These are phyloP conservation scores for Alternaria triticimaculans DNA, from an alignment of 2,329 filamentous ascomycete species.

Conservation along the genomic window DNA sequence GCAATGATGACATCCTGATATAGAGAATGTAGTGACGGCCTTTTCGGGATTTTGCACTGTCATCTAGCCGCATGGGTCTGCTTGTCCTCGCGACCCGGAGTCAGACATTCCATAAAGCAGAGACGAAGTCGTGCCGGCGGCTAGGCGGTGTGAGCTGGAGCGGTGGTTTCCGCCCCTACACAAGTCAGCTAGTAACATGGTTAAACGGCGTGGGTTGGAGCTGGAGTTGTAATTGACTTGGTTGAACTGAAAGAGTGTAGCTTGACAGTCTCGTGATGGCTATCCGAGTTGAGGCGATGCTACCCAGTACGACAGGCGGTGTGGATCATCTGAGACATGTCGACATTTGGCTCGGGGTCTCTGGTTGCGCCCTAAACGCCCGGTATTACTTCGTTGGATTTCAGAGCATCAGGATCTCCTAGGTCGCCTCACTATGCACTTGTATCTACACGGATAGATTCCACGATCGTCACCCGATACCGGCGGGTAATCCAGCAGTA, in stretches of 20 bases:
- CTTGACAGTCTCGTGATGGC: neutral
- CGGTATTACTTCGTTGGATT: neutral
- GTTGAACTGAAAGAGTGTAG: neutral
- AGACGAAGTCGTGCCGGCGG: neutral
- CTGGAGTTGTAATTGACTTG: neutral
- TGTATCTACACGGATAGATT: neutral
- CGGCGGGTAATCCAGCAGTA: neutral
- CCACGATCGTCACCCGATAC: neutral
- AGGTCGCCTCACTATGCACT: constrained; percentile 1
- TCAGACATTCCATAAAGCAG: neutral
- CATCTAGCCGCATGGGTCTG: fast-evolving
- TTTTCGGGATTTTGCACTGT: neutral
- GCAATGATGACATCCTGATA: too few species aligned
- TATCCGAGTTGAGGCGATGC: neutral
- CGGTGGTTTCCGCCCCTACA: neutral
- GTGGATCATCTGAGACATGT: neutral
- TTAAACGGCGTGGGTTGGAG: neutral
- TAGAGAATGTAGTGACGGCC: neutral
- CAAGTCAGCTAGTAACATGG: neutral
- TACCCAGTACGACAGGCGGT: neutral
- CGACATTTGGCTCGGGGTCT: neutral
- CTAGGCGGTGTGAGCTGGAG: neutral
- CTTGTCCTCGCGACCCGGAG: neutral
- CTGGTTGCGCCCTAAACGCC: neutral
- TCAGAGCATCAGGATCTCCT: neutral